A percentile compares a stretch with the other conserved stretches of the same genome.
Evolutionary conservation across 306 rosid genomes (phyloP).

Genomic region (Echinosophora koreensis): DNA sequence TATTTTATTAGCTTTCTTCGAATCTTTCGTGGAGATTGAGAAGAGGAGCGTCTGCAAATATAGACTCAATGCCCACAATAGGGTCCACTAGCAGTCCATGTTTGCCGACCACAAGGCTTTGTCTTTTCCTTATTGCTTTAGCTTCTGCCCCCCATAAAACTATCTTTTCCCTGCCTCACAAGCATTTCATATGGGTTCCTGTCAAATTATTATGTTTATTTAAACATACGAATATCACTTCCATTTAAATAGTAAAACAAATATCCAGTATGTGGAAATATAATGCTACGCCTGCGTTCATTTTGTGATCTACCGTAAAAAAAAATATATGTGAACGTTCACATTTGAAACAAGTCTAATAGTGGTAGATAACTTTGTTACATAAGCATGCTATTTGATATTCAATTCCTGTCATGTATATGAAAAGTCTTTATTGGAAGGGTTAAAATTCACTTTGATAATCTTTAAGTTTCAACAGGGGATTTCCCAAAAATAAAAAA

Average conservation of each 20-base stretch:
- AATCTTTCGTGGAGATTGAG: slow-evolving; percentile 30
- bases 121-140: slow-evolving; percentile 46
- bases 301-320: background rate
- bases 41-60: slow-evolving; percentile 54
- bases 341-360: background rate
- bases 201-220: background rate
- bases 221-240: too few species aligned
- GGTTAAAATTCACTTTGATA: too few species aligned
- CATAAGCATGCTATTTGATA: too few species aligned
- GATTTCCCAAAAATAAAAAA: too few species aligned
- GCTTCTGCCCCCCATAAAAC: slow-evolving; percentile 13
- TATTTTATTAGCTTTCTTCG: slow-evolving; percentile 31
- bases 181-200: slow-evolving; percentile 19
- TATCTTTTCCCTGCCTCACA: background rate
- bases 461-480: too few species aligned
- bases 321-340: background rate
- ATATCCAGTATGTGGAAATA: background rate
- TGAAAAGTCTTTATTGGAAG: too few species aligned
- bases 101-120: slow-evolving; percentile 54
- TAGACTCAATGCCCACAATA: slow-evolving; percentile 2
- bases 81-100: slow-evolving; percentile 50
- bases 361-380: too few species aligned
- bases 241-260: background rate
- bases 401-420: too few species aligned
- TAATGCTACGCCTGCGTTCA: background rate